These are phyloP conservation scores for Vanrija pseudolonga DNA, from an alignment of 1,284 basidiomycete genomes.

Conservation along the genomic window DNA sequence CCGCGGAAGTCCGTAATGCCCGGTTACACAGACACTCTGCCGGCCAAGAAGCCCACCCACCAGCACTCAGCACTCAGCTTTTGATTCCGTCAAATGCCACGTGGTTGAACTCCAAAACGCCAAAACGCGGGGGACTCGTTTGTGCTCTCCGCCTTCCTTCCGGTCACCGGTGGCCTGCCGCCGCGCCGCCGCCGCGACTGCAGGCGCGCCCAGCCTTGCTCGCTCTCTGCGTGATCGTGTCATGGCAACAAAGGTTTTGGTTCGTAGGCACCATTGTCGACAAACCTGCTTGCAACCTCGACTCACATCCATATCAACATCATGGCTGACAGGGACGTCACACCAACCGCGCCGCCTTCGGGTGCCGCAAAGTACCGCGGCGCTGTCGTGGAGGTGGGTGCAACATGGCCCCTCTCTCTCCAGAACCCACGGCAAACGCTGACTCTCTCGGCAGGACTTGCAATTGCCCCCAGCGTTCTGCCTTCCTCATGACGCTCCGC, in stretches of 20 bases:
- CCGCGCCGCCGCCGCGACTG: too few relatives aligned
- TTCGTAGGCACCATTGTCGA: not conserved
- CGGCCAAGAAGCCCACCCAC: too few relatives aligned
- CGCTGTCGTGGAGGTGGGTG: slow-evolving; percentile 61
- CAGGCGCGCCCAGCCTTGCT: too few relatives aligned
- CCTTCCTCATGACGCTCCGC: slow-evolving; percentile 65
- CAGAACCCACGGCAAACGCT: too few relatives aligned
- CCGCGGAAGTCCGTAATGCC: too few relatives aligned
- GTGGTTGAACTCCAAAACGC: too few relatives aligned
- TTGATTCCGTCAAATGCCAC: too few relatives aligned
- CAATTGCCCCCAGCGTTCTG: slow-evolving; percentile 85
- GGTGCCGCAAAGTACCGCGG: slow-evolving; percentile 65
- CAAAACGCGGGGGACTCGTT: too few relatives aligned
- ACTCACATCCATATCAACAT: not conserved
- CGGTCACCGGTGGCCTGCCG: too few relatives aligned
- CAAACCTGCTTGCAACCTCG: not conserved
- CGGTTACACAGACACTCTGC: too few relatives aligned
- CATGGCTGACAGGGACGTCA: slow-evolving; percentile 37
- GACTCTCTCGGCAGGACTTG: slow-evolving; percentile 59
- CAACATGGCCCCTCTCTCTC: not conserved
- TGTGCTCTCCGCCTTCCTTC: too few relatives aligned
- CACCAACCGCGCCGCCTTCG: slow-evolving; percentile 31
- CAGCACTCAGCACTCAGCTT: too few relatives aligned
- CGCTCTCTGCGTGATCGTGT: not conserved
- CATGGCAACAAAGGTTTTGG: not conserved